These are phyloP conservation scores for Capronia epimyces DNA, from an alignment of 2,329 filamentous ascomycete species.

Conservation along the genomic window DNA sequence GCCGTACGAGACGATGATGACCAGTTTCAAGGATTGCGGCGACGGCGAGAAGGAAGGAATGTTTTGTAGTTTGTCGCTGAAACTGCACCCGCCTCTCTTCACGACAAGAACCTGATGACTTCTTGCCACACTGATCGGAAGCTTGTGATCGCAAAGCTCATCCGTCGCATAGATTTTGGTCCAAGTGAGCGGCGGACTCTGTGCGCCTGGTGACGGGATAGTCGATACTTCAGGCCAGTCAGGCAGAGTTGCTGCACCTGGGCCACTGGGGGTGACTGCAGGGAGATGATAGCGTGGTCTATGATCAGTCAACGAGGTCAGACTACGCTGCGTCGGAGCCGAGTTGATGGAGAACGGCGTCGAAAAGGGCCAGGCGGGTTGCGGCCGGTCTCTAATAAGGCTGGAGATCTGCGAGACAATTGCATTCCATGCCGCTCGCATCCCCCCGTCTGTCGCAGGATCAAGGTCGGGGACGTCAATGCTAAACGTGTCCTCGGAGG, in stretches of 20 bases:
- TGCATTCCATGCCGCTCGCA: constrained; percentile 28
- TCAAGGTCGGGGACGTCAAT: constrained; percentile 17
- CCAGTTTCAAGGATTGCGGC: constrained; percentile 63
- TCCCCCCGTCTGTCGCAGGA: constrained; percentile 14
- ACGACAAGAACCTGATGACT: constrained; percentile 73
- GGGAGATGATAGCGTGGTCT: constrained; percentile 35
- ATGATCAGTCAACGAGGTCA: background rate
- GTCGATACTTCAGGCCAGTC: constrained; percentile 49
- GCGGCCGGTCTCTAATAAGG: constrained; percentile 22
- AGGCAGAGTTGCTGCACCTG: constrained; percentile 62
- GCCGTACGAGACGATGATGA: constrained; percentile 67
- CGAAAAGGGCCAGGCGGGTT: constrained; percentile 22
- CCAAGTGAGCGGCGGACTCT: constrained; percentile 56
- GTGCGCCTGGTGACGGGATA: constrained; percentile 31
- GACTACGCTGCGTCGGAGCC: background rate
- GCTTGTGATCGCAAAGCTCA: constrained; percentile 56
- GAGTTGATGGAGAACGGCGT: constrained; percentile 13
- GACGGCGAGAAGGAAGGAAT: constrained; percentile 72
- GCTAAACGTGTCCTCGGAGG: constrained; percentile 12
- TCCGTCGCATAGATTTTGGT: constrained; percentile 64
- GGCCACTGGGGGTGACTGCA: constrained; percentile 47
- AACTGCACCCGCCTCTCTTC: constrained; percentile 75
- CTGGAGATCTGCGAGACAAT: constrained; percentile 29
- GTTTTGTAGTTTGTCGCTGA: constrained; percentile 73
- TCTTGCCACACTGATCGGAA: constrained; percentile 49